Percentiles rank a stretch among this genome's conserved stretches.
Evolutionary conservation across 2,329 filamentous ascomycete species (phyloP).

Genomic region (Ceratocystis diversiconidia): DNA sequence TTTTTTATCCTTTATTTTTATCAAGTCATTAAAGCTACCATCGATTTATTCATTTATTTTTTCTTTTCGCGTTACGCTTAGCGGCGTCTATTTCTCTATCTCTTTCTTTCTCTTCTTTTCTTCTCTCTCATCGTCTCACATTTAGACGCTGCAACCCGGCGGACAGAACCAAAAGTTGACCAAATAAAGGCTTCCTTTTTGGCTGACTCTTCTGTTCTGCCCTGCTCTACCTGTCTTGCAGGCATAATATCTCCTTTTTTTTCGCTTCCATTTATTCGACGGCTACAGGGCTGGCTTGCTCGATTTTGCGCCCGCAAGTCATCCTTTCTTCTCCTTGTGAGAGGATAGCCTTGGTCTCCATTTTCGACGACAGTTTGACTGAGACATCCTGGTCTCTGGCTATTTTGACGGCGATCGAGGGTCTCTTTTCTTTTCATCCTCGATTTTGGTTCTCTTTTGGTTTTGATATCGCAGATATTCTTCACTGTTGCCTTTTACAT

Average conservation of each 20-base stretch:
- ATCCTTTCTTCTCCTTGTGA: conserved; percentile 5
- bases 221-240: too few relatives aligned
- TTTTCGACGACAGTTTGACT: conserved; percentile 1
- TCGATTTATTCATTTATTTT: neutral
- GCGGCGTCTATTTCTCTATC: neutral
- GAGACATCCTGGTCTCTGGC: neutral
- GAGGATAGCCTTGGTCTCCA: conserved; percentile 4
- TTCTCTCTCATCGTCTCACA: neutral
- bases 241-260: neutral
- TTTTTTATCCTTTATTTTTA: neutral
- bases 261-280: neutral
- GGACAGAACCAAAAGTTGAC: too few relatives aligned
- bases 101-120: neutral
- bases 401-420: neutral
- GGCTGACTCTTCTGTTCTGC: neutral
- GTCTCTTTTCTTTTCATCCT: neutral
- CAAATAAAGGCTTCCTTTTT: too few relatives aligned
- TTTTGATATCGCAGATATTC: neutral
- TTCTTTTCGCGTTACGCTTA: neutral
- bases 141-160: too few relatives aligned
- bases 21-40: neutral
- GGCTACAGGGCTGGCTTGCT: neutral
- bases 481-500: too few relatives aligned
- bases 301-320: conserved; percentile 5
- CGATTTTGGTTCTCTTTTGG: neutral